Percentiles rank a stretch among this genome's conserved stretches.
phyloP scores from a whole-genome alignment of 2,329 filamentous ascomycete genomes.

The Alternaria metachromatica region DNA sequence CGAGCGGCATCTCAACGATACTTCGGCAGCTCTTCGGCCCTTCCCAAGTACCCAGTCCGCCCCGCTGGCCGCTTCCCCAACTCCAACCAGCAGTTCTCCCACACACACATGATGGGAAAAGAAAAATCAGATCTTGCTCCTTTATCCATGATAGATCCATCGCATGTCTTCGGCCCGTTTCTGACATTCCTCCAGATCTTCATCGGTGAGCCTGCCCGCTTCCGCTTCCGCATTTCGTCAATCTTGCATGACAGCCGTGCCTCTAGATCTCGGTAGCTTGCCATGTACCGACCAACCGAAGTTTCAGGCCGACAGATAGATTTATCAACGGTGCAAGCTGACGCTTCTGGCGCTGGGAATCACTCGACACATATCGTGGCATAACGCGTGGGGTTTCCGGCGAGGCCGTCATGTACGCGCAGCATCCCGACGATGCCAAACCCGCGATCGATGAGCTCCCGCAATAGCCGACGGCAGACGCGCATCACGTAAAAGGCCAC shows the following conservation, averaged over 20 bases:
- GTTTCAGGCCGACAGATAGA: conserved; percentile 7
- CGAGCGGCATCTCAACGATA: conserved; percentile 9
- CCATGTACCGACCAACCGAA: conserved; percentile 6
- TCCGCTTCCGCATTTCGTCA: conserved; percentile 18
- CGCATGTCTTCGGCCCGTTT: conserved; percentile 5
- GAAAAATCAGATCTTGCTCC: conserved; percentile 10
- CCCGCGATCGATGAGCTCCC: neutral
- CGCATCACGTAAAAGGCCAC: neutral
- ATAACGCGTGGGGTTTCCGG: conserved; percentile 1
- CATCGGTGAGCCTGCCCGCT: conserved; percentile 16
- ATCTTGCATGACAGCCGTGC: conserved; percentile 10
- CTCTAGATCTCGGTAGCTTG: conserved; percentile 17
- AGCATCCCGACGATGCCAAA: neutral
- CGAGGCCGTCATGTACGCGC: neutral
- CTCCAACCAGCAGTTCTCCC: conserved; percentile 4
- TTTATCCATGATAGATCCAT: conserved; percentile 7
- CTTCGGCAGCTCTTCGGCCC: neutral
- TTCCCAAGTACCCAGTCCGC: neutral
- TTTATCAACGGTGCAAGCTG: neutral
- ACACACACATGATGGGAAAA: conserved; percentile 9
- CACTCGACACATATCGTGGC: conserved; percentile 6
- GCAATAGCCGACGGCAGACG: neutral
- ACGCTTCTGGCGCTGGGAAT: conserved; percentile 1
- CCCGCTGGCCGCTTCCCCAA: conserved; percentile 12
- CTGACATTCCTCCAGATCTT: conserved; percentile 2